These are phyloP conservation scores for Myrmaecium sp. DNA, from an alignment of 2,329 filamentous ascomycete genomes.

Conservation along the genomic window DNA sequence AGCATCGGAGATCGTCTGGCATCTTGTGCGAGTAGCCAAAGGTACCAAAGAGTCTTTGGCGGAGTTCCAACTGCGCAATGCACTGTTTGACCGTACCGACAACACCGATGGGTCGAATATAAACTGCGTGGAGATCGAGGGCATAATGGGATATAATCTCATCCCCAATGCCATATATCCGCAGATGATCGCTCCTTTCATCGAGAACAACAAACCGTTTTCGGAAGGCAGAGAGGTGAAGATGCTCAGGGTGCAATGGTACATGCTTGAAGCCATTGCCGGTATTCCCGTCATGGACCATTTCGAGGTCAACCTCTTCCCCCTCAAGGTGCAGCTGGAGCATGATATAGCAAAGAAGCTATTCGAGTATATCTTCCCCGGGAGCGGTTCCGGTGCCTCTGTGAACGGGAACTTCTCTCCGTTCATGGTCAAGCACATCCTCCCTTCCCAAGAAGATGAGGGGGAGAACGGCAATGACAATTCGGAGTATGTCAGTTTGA, in stretches of 20 bases:
- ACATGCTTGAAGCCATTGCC: constrained; percentile 95
- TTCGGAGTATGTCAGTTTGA: constrained; percentile 4
- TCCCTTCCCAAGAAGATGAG: constrained; percentile 26
- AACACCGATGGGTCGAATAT: constrained; percentile 94
- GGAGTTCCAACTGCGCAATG: constrained; percentile 81
- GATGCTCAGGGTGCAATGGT: constrained; percentile 91
- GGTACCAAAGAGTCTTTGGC: constrained; percentile 76
- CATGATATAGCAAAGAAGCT: constrained; percentile 80
- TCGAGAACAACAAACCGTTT: constrained; percentile 34
- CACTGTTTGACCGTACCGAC: constrained; percentile 87
- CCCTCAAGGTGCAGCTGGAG: constrained; percentile 85
- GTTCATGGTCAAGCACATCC: constrained; percentile 38
- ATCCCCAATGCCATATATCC: constrained; percentile 84
- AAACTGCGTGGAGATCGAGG: constrained; percentile 78
- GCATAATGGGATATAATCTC: constrained; percentile 76
- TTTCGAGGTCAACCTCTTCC: constrained; percentile 87
- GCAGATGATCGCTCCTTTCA: constrained; percentile 84
- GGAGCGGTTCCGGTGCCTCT: constrained; percentile 39
- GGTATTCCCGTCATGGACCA: constrained; percentile 95
- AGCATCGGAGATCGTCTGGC: constrained; percentile 94
- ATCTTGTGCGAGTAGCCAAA: constrained; percentile 72
- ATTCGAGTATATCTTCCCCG: constrained; percentile 96
- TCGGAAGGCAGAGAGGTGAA: constrained; percentile 47
- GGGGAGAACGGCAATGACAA: constrained; percentile 31
- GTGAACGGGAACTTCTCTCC: constrained; percentile 43